phyloP scores from a whole-genome alignment of 2,329 filamentous ascomycete genomes.

The Escovopsis sp. region DNA sequence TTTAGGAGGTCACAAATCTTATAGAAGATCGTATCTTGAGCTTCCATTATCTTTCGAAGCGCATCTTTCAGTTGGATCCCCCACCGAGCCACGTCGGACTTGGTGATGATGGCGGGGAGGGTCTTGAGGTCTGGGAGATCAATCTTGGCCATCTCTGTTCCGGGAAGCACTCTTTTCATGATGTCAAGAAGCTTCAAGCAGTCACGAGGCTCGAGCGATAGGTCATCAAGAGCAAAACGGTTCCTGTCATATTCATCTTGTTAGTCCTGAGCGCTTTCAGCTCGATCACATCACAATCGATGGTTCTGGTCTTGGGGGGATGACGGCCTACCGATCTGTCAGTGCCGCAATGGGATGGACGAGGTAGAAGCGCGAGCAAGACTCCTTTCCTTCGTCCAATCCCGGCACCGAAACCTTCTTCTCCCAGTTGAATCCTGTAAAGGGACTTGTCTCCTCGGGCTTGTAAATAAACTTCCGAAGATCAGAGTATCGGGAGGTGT shows the following conservation, averaged over 20 bases:
- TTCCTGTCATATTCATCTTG: neutral
- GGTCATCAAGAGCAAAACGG: slow-evolving; percentile 2
- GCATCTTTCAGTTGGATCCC: slow-evolving; percentile 43
- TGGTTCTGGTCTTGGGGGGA: too few relatives aligned
- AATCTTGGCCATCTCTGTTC: slow-evolving; percentile 1
- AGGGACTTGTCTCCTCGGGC: slow-evolving; percentile 28
- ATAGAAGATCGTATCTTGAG: slow-evolving; percentile 28
- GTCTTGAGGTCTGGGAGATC: neutral
- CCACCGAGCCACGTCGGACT: slow-evolving; percentile 53
- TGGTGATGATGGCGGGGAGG: slow-evolving; percentile 41
- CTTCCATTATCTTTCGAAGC: slow-evolving; percentile 45
- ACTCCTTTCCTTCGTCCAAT: slow-evolving; percentile 22
- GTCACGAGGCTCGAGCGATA: slow-evolving; percentile 5
- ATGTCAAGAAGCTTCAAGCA: slow-evolving; percentile 1
- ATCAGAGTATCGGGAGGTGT: slow-evolving; percentile 59
- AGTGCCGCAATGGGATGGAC: slow-evolving; percentile 54
- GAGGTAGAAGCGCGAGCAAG: slow-evolving; percentile 34
- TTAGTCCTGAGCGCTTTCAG: neutral
- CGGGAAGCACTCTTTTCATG: slow-evolving; percentile 1
- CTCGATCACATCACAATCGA: too few relatives aligned
- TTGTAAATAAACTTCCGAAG: slow-evolving; percentile 59
- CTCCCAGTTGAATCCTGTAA: slow-evolving; percentile 34
- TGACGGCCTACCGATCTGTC: slow-evolving; percentile 33
- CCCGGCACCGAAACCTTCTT: slow-evolving; percentile 29
- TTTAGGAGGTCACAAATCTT: slow-evolving; percentile 31